Evolutionary conservation across 73 alveolate genomes (phyloP).

Genomic region (Urostyla sp.): DNA sequence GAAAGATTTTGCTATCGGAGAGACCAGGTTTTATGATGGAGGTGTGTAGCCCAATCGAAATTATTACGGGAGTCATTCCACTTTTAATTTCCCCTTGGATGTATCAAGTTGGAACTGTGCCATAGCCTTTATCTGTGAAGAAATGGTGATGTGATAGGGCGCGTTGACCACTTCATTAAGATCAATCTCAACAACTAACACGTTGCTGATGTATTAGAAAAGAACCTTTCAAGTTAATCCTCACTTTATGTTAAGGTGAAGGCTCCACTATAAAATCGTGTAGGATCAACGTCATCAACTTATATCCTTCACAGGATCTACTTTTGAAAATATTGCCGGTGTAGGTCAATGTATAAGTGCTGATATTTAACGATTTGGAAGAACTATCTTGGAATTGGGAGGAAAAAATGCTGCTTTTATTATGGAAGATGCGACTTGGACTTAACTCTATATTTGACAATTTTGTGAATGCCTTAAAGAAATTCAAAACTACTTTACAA

Average conservation of each 20-base stretch:
- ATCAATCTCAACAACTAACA: constrained; percentile 82
- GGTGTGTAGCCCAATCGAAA: constrained; percentile 90
- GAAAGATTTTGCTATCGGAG: constrained; percentile 87
- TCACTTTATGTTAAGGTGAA: constrained; percentile 68
- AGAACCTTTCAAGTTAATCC: constrained; percentile 64
- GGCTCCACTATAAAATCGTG: constrained; percentile 79
- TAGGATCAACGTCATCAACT: constrained; percentile 82
- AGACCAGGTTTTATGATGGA: constrained; percentile 90
- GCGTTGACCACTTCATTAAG: constrained; percentile 82
- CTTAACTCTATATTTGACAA: constrained; percentile 74
- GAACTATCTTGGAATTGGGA: constrained; percentile 87
- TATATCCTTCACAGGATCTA: constrained; percentile 91
- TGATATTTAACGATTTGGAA: constrained; percentile 87
- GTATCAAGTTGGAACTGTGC: constrained; percentile 88
- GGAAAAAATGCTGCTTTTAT: constrained; percentile 89
- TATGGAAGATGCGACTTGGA: constrained; percentile 91
- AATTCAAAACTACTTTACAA: constrained; percentile 69
- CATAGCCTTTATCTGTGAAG: constrained; percentile 85
- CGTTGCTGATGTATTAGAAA: constrained; percentile 78
- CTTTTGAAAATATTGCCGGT: no score
- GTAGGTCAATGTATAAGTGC: constrained; percentile 75
- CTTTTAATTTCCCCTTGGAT: constrained; percentile 92
- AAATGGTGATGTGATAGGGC: constrained; percentile 86
- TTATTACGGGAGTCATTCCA: constrained; percentile 88
- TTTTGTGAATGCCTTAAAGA: constrained; percentile 68